These are phyloP conservation scores for Apophysomyces trapeziformis DNA, from an alignment of 371 early-diverging fungal species.

Conservation along the genomic window DNA sequence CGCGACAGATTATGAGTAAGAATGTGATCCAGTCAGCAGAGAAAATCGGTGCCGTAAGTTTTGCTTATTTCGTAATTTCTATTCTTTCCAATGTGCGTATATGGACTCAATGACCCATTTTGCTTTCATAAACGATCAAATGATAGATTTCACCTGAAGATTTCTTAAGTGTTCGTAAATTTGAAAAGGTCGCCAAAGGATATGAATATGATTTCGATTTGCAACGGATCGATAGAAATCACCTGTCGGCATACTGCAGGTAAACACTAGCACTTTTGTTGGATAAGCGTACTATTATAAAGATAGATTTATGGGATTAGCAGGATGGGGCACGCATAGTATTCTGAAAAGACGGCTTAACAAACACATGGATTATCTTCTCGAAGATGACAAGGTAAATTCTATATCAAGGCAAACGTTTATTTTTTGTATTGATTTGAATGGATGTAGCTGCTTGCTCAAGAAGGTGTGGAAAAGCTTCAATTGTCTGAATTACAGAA, in stretches of 20 bases:
- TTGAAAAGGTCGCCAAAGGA: slow-evolving; percentile 47
- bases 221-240: slow-evolving; percentile 50
- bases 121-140: background rate
- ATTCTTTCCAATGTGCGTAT: too few relatives aligned
- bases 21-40: slow-evolving; percentile 48
- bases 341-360: slow-evolving; percentile 58
- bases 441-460: slow-evolving; percentile 42
- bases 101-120: too few relatives aligned
- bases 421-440: background rate
- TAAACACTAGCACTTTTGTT: slow-evolving; percentile 19
- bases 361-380: slow-evolving; percentile 56
- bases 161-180: slow-evolving; percentile 50
- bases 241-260: slow-evolving; percentile 60
- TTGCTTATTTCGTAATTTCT: background rate
- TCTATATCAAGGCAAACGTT: background rate
- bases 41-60: slow-evolving; percentile 38
- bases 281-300: background rate
- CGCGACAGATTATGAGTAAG: slow-evolving; percentile 55
- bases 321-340: slow-evolving; percentile 54
- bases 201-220: slow-evolving; percentile 60
- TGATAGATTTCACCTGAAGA: slow-evolving; percentile 54
- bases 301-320: slow-evolving; percentile 62
- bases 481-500: slow-evolving; percentile 46
- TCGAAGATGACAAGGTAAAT: slow-evolving; percentile 58
- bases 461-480: slow-evolving; percentile 55